Conservation (phyloP, 768 basidiomycete species). For the Polyporus arcularius region DNA sequence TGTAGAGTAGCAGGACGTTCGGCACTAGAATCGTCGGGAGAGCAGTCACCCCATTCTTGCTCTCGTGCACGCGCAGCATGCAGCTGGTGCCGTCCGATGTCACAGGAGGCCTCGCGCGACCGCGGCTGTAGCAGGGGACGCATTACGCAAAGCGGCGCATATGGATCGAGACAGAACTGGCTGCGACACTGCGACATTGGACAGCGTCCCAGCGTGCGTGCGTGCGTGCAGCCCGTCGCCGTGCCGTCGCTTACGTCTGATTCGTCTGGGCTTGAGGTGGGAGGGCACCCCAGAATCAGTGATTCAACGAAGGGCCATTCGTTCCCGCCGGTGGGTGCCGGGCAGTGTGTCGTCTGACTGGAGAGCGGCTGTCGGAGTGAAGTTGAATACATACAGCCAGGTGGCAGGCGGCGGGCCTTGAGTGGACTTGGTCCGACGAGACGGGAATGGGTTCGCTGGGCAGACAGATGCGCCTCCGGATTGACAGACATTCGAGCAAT, state of each 20-base stretch:
- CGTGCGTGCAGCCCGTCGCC: not conserved
- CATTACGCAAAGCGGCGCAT: not conserved
- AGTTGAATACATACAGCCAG: not conserved
- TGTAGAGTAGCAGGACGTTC: not conserved
- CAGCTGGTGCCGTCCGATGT: no score
- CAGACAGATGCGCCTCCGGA: not conserved
- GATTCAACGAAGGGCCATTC: not conserved
- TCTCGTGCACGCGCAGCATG: not conserved
- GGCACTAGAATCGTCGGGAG: not conserved
- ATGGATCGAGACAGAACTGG: no score
- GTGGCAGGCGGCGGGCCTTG: not conserved
- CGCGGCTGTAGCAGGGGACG: not conserved
- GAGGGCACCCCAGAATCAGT: not conserved
- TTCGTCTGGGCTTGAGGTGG: not conserved
- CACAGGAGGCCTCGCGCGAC: not conserved
- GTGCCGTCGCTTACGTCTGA: not conserved
- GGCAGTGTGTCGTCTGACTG: not conserved
- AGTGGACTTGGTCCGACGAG: not conserved
- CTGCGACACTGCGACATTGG: no score
- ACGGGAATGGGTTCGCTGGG: not conserved
- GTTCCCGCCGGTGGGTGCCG: not conserved
- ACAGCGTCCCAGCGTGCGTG: no score
- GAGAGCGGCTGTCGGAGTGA: not conserved
- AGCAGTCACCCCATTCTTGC: not conserved
- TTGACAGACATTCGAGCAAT: not conserved